phyloP scores from a whole-genome alignment of 2,329 filamentous ascomycete genomes.

The Apiospora sp. region DNA sequence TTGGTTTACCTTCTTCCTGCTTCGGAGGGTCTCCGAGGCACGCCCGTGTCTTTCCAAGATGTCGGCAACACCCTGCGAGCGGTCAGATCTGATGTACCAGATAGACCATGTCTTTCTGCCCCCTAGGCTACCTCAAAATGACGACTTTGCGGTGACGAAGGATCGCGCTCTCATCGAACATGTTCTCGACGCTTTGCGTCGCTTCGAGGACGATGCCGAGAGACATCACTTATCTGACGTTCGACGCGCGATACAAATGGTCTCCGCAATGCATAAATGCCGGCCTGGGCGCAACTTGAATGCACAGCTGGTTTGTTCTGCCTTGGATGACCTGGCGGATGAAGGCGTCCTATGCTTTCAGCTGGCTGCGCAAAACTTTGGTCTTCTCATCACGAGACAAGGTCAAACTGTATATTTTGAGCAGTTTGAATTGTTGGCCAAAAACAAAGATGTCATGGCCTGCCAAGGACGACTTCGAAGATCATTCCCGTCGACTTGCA shows the following conservation, averaged over 20 bases:
- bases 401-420: conserved; percentile 20
- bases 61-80: neutral
- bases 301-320: neutral
- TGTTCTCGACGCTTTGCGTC: conserved; percentile 11
- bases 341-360: conserved; percentile 22
- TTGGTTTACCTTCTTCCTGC: neutral
- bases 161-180: neutral
- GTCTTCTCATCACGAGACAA: conserved; percentile 9
- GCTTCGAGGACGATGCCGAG: neutral
- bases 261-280: neutral
- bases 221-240: neutral
- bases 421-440: conserved; percentile 23
- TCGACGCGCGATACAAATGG: neutral
- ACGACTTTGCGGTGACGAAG: conserved; percentile 11
- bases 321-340: neutral
- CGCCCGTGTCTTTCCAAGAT: neutral
- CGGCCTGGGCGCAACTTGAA: neutral
- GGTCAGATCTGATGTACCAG: conserved; percentile 17
- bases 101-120: conserved; percentile 22
- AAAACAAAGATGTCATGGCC: conserved; percentile 7
- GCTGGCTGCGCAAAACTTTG: conserved; percentile 24
- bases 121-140: neutral
- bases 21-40: neutral
- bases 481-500: conserved; percentile 21
- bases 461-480: conserved; percentile 25